Evolutionary conservation across 192 early-diverging fungal species (phyloP), one percentile per base, ranked within the genome.

Genomic region (Backusella australiensis): DNA sequence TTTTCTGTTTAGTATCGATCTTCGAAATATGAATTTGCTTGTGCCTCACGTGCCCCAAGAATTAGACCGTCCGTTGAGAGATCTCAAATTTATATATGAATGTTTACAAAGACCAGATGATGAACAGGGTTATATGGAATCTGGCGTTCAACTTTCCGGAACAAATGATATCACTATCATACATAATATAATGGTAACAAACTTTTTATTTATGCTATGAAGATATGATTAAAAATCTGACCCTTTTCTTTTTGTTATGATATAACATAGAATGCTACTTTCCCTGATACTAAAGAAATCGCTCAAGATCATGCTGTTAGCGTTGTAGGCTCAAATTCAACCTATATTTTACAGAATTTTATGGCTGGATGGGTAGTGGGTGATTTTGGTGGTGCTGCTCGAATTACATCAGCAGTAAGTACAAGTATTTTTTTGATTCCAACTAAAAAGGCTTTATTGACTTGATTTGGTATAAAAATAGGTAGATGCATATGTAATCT

Each of bases 351-450:
- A 14, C 72, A 78, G 39, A 78, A 78, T 49, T 78, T 73, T 36
- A 46, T 78, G 52, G 77, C 77, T 42, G 77, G 77, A 11, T 78
- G 77, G 77, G 65, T 69, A 34, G 17, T 74, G 6, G 77, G 59
- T 23, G 77, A 78, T 59, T 78, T 78, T 70, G 77, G 77, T 42
- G 77, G 77, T 34, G 77, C 72, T 15, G 65, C 36, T 17, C 42
- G 77, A 68, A 74, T 78, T n/a, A 78, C 77, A 4, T 78, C 77
- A 69, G 77, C 72, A 14, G 77, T 78, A 73, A 73, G 71, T 63
- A 32, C 32, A 32, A 32, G 19, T 53, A 23, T 32, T 63, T 56
- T 44, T 34, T 12, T 38, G 19, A 56, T 19, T 41, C 6, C 34
- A 71, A 19, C 49, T 21, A 38, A 71, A 71, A 26, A 8, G 6